Base-by-base conservation (phyloP, 1,139 yeast genomes). In the Geotrichum klebahnii region DNA sequence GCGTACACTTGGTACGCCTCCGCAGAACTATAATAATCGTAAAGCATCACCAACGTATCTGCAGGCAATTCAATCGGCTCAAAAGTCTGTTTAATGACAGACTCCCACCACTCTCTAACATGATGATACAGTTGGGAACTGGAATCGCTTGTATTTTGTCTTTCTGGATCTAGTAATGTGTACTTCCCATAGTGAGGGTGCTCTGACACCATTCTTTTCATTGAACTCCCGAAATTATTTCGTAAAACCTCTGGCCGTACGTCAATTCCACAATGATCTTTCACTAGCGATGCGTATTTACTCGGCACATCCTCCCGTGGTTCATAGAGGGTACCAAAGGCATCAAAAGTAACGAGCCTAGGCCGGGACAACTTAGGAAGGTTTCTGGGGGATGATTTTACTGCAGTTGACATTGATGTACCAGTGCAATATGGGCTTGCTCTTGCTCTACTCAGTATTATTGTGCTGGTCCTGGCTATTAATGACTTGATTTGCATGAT, bases 311-410 rank as follows among this genome's bases (percentile, higher is more conserved):
- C 42, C 2, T 56, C 57, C 12, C 37, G 37, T 6, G 65, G 65
- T 1, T 53, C 50, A 43, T 59, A 62, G 4, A 63, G 46, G 2
- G 67, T 63, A 1, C 63, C 66, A 52, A 62, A 63, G 20, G 62
- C 66, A 47, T 63, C 67, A 48, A 63, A 63, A 2, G 65, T 60
- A 12, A 61, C 51, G 36, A 62, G 38, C 16, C 50, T 36, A 6
- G 64, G 64, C 33, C 48, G 16, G 5, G 35, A 9, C 22, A 40
- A n/a, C 28, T 31, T 29, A 8, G 16, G 16, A 20, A 31, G 19
- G 31, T 12, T 26, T 6, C 31, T 12, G 9, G 31, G 31, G n/a
- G n/a, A n/a, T n/a, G n/a, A n/a, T n/a, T n/a, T n/a, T n/a, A n/a
- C n/a, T n/a, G n/a, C n/a, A n/a, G n/a, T n/a, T n/a, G n/a, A n/a